These are phyloP conservation scores for Diaporthe amygdali DNA, from an alignment of 2,329 filamentous ascomycete genomes.

Conservation along the genomic window DNA sequence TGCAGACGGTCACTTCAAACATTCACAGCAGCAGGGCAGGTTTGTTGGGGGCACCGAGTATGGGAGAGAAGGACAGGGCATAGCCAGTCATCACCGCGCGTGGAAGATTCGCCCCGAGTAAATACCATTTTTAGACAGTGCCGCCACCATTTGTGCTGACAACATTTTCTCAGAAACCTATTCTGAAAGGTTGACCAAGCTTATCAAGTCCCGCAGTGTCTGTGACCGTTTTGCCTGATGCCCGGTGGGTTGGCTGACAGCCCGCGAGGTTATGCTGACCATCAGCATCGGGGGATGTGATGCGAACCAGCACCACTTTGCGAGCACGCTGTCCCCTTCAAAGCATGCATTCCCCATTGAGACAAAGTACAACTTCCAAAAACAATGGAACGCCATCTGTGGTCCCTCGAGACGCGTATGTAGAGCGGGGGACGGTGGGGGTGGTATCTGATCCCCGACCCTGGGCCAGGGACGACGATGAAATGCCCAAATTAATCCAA, in stretches of 20 bases:
- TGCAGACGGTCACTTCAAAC: not conserved
- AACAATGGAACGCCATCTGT: not conserved
- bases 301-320: no score
- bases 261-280: not conserved
- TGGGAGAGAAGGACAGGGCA: not conserved
- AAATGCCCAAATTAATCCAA: not conserved
- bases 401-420: not conserved
- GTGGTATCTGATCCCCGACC: no score
- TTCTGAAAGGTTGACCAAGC: not conserved
- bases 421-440: not conserved
- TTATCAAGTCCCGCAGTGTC: no score
- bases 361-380: not conserved
- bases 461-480: not conserved
- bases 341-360: not conserved
- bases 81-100: not conserved
- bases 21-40: not conserved
- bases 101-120: not conserved
- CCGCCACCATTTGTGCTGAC: not conserved
- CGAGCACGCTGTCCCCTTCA: not conserved
- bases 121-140: not conserved
- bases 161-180: no score
- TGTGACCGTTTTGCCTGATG: not conserved
- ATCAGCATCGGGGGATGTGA: not conserved
- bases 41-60: not conserved
- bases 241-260: not conserved